These are phyloP conservation scores for Quercus phellos DNA, from an alignment of 331 rosid genomes.

Conservation along the genomic window DNA sequence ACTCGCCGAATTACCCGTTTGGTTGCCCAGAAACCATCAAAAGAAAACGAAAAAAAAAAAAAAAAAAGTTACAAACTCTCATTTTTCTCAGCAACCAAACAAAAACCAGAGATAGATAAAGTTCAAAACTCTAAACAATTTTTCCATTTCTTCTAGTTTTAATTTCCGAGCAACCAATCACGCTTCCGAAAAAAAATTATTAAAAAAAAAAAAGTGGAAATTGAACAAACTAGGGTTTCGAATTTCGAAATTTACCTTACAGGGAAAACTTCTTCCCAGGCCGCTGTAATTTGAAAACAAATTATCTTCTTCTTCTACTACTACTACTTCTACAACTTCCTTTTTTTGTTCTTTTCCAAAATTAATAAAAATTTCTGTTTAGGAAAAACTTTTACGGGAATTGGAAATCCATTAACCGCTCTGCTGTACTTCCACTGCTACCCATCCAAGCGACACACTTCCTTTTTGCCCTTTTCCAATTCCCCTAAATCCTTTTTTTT, in stretches of 20 bases:
- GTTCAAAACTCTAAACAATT: background rate
- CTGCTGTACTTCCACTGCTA: background rate
- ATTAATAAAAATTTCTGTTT: background rate
- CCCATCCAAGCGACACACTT: too few species aligned
- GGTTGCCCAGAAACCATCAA: background rate
- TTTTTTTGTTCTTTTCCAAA: background rate
- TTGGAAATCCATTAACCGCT: background rate
- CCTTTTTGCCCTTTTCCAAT: background rate
- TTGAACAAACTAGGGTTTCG: background rate
- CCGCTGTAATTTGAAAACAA: background rate
- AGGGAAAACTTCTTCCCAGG: background rate
- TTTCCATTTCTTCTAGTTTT: background rate
- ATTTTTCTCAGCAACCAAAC: background rate
- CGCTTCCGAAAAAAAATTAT: background rate
- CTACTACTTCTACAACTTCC: too few species aligned
- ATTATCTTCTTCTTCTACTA: background rate
- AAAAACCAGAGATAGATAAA: background rate
- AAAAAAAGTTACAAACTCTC: background rate
- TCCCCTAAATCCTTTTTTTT: too few species aligned
- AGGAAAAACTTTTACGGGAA: background rate
- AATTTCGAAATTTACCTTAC: background rate
- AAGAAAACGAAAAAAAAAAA: background rate
- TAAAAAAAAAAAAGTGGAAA: background rate
- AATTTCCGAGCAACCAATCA: background rate
- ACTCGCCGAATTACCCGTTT: background rate